Evolutionary conservation across 208 protist species (phyloP).

Genomic region (Trypanosoma avium): DNA sequence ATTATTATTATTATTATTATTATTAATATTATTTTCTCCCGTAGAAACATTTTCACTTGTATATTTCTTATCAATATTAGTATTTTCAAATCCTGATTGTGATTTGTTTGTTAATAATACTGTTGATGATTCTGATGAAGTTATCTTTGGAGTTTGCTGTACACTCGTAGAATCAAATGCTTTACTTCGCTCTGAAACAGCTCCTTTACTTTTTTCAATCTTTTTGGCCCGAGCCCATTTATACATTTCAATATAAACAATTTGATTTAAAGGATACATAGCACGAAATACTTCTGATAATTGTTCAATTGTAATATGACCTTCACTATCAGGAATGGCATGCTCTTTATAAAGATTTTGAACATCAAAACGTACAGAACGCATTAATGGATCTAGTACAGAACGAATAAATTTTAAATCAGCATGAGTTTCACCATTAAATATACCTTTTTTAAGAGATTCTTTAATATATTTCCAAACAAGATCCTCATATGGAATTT

Average conservation of each 20-base stretch:
- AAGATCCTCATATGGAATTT: slow-evolving; percentile 21
- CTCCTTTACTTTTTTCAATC: slow-evolving; percentile 5
- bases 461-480: slow-evolving; percentile 24
- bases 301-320: slow-evolving; percentile 16
- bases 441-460: slow-evolving; percentile 10
- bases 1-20: too few species aligned
- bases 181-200: slow-evolving; percentile 1
- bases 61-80: too few species aligned
- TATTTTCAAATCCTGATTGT: too few species aligned
- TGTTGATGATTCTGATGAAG: neutral
- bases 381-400: slow-evolving; percentile 22
- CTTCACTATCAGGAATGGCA: slow-evolving; percentile 14
- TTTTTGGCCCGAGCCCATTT: slow-evolving; percentile 23
- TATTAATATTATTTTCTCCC: too few species aligned
- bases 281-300: slow-evolving; percentile 20
- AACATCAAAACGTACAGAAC: slow-evolving; percentile 18
- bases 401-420: slow-evolving; percentile 19
- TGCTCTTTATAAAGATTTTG: slow-evolving; percentile 22
- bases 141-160: neutral
- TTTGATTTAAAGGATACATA: slow-evolving; percentile 15
- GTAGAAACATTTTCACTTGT: too few species aligned
- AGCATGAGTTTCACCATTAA: slow-evolving; percentile 14
- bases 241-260: slow-evolving; percentile 21
- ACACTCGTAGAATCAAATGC: neutral
- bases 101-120: too few species aligned